Conservation (phyloP, 495 filamentous ascomycete species). For the Hypoxylon cercidicola region DNA sequence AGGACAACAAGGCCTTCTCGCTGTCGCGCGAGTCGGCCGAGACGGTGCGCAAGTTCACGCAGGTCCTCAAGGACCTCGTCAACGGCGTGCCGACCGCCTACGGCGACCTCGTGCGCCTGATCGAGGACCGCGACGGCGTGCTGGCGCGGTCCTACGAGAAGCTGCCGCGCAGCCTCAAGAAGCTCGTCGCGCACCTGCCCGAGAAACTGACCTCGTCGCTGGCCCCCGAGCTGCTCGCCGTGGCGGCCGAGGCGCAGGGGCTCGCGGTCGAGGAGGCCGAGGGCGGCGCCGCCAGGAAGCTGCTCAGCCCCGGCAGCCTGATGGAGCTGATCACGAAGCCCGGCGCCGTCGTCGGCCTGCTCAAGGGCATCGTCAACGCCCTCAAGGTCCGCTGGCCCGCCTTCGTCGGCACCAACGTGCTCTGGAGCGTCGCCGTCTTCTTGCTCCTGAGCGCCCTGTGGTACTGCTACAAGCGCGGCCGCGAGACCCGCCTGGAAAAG, state of each 20-base stretch:
- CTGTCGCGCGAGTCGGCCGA: slow-evolving; percentile 82
- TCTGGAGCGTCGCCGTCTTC: slow-evolving; percentile 86
- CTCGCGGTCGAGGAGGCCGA: slow-evolving; percentile 47
- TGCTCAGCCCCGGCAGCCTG: slow-evolving; percentile 58
- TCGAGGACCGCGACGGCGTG: slow-evolving; percentile 81
- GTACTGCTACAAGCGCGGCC: slow-evolving; percentile 96
- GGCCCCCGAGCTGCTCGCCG: slow-evolving; percentile 82
- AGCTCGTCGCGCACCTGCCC: slow-evolving; percentile 85
- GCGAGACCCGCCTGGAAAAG: slow-evolving; percentile 80
- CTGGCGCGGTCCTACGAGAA: slow-evolving; percentile 79
- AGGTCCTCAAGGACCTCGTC: slow-evolving; percentile 89
- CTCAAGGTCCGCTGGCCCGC: slow-evolving; percentile 85
- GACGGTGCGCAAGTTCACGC: slow-evolving; percentile 82
- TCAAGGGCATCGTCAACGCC: slow-evolving; percentile 86
- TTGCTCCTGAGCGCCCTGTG: slow-evolving; percentile 90
- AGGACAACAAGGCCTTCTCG: slow-evolving; percentile 65
- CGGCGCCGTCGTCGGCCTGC: slow-evolving; percentile 80
- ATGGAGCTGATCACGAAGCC: slow-evolving; percentile 88
- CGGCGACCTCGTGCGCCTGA: slow-evolving; percentile 81
- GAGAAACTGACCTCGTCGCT: slow-evolving; percentile 78
- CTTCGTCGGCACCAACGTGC: slow-evolving; percentile 82
- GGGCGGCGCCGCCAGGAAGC: slow-evolving; percentile 47
- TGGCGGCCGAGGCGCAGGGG: slow-evolving; percentile 75
- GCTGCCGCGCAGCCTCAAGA: slow-evolving; percentile 85
- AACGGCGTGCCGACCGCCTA: slow-evolving; percentile 94